Evolutionary conservation across 2,329 filamentous ascomycete genomes (phyloP).

Genomic region (Cladosporium cucumerinum): DNA sequence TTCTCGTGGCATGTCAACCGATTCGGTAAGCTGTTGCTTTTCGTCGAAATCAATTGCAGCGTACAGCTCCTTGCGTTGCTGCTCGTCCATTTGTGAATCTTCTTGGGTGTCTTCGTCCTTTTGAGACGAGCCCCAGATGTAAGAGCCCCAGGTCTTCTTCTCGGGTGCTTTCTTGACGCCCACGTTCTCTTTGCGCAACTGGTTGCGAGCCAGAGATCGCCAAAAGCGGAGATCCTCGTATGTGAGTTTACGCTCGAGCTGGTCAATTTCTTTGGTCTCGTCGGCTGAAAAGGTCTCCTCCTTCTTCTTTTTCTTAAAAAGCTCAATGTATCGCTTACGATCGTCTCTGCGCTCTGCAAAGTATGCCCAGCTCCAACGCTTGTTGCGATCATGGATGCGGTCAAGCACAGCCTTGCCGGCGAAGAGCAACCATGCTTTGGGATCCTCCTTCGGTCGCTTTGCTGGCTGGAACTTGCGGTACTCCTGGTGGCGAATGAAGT

Average conservation of each 20-base stretch:
- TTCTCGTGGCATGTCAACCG: conserved; percentile 84
- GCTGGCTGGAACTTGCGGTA: conserved; percentile 92
- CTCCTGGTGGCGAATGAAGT: conserved; percentile 95
- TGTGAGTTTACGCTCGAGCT: conserved; percentile 78
- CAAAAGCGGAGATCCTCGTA: conserved; percentile 98
- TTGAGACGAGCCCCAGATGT: conserved; percentile 74
- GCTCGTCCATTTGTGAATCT: conserved; percentile 84
- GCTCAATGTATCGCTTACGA: conserved; percentile 78
- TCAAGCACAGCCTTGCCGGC: conserved; percentile 82
- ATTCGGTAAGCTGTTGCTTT: conserved; percentile 82
- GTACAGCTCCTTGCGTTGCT: conserved; percentile 94
- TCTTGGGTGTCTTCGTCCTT: conserved; percentile 64
- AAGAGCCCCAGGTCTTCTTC: conserved; percentile 84
- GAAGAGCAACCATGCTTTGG: conserved; percentile 87
- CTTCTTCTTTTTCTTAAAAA: conserved; percentile 90
- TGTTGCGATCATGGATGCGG: conserved; percentile 93
- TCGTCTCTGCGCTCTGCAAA: conserved; percentile 91
- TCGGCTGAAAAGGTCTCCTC: conserved; percentile 64
- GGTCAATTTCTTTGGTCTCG: conserved; percentile 69
- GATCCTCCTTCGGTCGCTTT: conserved; percentile 80
- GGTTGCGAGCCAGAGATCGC: conserved; percentile 88
- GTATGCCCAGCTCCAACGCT: conserved; percentile 92
- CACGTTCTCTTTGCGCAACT: conserved; percentile 91
- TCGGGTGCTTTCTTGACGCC: conserved; percentile 72
- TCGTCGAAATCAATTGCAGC: conserved; percentile 98